Evolutionary conservation across 345 rosid genomes (phyloP), one percentile per base, ranked within the genome.

Genomic region (Eucalyptus sp.): DNA sequence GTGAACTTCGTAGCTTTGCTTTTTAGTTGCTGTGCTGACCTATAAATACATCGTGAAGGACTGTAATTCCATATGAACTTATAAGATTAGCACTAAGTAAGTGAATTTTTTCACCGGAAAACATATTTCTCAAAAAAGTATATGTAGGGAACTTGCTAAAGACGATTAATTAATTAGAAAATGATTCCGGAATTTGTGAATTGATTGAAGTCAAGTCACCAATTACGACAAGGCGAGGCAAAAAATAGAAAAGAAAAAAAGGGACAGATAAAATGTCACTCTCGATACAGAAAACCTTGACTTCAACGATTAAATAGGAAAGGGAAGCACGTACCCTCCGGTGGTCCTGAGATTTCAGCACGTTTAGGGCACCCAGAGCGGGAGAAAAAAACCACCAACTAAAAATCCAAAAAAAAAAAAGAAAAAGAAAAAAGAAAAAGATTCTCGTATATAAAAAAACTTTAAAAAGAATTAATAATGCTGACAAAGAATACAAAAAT

Each of bases 71-170:
- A 37, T 11, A 37, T 1, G 48, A 71, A 37, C 12, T 37, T 18
- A 71, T 37, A 71, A 37, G 46, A 71, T 37, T 71, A 37, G 14
- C 5, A 71, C 25, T 71, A 37, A 33, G 44, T 33, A 5, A 10
- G 22, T 22, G 0, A 76, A 37, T 76, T 0, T 18, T 18, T 37
- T 76, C 46, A 0, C 5, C 0, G 4, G 44, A 71, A 17, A 71
- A 9, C 7, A 71, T 33, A 71, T 9, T 33, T 18, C 22, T 31
- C 20, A 1, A 66, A 2, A 2, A 14, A 7, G 80, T 8, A 16
- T 68, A 9, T 5, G 5, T 16, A 66, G 22, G 44, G 44, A 68
- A 68, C 24, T 33, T 68, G 44, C 0, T 37, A 5, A 37, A 71
- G 81, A 43, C 46, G 10, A 37, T 71, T 71, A 37, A 37, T 71